Evolutionary conservation across 1,284 basidiomycete species (phyloP), one percentile per base, ranked within the genome.

Genomic region (Rhodotorula mucilaginosa): DNA sequence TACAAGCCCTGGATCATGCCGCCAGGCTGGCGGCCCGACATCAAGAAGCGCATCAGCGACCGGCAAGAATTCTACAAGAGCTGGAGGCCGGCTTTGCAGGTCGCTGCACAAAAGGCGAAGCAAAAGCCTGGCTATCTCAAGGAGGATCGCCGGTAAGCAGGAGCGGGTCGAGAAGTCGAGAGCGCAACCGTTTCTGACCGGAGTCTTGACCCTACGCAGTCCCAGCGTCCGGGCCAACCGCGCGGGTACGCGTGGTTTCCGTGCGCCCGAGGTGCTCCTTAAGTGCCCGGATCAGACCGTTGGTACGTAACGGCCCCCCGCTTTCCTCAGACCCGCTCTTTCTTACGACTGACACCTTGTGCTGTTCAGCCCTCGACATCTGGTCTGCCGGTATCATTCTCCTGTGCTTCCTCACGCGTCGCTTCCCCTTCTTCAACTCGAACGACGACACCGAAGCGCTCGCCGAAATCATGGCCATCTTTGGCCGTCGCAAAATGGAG

Each of bases 361-460:
- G 13, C 47, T n/a, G 39, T 68, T 65, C 79, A 93, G 96, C 96
- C 16, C 89, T 99, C 78, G 96, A 99, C 79, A 88, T 98, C 56
- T 99, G 96, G 96, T 91, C 95, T 2, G 92, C 88, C 2, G 96
- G 96, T 1, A 89, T 91, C 79, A 97, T 98, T 66, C 82, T 99
- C 0, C 85, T 99, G 8, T 95, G 94, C 80, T 94, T 98, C 82
- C 84, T 99, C 34, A 90, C 90, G 0, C 87, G 88, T 70, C 96
- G 97, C 76, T 99, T 98, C 79, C 96, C 96, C 1, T 82, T 98
- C 31, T 96, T 99, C 83, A 92, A 95, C 79, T 93, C 95, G 39
- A 91, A 88, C 78, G 94, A 98, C 80, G 96, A 99, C 80, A 87
- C 90, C 47, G 96, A 99, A 80, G 96, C 96, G 8, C 83, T 99